phyloP scores from a whole-genome alignment of 1,284 basidiomycete genomes.

The Fomitopsis palustris region DNA sequence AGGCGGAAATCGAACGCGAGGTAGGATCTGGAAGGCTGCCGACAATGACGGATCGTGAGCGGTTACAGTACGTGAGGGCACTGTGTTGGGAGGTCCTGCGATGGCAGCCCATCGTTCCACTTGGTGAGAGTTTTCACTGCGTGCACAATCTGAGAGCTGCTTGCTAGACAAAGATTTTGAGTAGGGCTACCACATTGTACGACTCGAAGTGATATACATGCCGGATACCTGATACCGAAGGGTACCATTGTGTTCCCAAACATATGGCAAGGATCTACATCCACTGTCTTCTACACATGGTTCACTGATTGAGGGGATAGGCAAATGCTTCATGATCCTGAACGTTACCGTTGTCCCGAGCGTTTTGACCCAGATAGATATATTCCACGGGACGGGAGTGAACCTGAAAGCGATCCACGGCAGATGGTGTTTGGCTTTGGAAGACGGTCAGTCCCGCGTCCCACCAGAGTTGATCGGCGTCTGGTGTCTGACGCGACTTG shows the following conservation, averaged over 20 bases:
- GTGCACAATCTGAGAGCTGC: too few relatives aligned
- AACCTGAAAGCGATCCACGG: constrained; percentile 22
- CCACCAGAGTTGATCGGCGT: too few relatives aligned
- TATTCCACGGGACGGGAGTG: constrained; percentile 11
- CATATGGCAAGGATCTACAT: constrained; percentile 10
- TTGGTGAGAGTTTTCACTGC: constrained; percentile 13
- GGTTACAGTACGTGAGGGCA: constrained; percentile 30
- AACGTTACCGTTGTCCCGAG: constrained; percentile 24
- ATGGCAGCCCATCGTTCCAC: constrained; percentile 26
- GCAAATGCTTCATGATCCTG: constrained; percentile 28
- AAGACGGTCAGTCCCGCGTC: constrained; percentile 16
- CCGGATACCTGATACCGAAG: constrained; percentile 26
- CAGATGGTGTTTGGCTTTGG: constrained; percentile 27
- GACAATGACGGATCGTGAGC: constrained; percentile 25
- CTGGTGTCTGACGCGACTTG: too few relatives aligned
- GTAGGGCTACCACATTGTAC: constrained; percentile 24
- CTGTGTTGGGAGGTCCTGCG: constrained; percentile 28
- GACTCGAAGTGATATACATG: constrained; percentile 25
- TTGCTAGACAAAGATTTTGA: neutral
- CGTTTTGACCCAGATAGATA: constrained; percentile 29
- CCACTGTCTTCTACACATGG: neutral
- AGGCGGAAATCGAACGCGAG: constrained; percentile 29
- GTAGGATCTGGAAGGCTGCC: constrained; percentile 29
- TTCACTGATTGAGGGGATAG: constrained; percentile 9
- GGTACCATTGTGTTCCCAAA: constrained; percentile 25